Conservation (phyloP, 306 rosid species). For the Cicer pinnatifidum region DNA sequence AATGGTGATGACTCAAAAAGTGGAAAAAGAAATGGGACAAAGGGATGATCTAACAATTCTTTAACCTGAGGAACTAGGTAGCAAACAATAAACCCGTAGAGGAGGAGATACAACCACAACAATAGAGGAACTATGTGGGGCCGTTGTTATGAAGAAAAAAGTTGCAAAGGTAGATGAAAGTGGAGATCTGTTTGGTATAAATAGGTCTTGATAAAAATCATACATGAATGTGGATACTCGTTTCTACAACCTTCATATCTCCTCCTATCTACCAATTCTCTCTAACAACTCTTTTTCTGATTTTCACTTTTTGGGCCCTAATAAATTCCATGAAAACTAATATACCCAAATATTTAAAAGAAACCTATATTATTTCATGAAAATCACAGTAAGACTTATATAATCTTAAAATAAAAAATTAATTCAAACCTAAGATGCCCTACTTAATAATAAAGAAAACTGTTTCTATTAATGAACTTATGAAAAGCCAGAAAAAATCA, state of each 20-base stretch:
- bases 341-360: background rate
- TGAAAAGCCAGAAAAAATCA: background rate
- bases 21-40: background rate
- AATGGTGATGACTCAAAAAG: background rate
- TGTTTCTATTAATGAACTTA: constrained; percentile 10
- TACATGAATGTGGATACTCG: background rate
- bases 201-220: background rate
- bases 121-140: too few relatives aligned
- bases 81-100: background rate
- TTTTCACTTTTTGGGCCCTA: background rate
- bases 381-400: background rate
- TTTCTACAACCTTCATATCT: background rate
- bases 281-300: background rate
- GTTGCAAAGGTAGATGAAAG: too few relatives aligned
- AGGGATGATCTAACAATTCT: background rate
- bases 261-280: background rate
- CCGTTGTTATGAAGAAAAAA: too few relatives aligned
- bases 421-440: constrained; percentile 3
- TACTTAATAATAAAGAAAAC: constrained; percentile 17
- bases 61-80: background rate
- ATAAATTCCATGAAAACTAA: background rate
- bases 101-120: too few relatives aligned
- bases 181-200: too few relatives aligned
- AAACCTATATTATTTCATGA: background rate
- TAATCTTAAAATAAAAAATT: constrained; percentile 6